A percentile compares a stretch with the other conserved stretches of the same genome.
These are phyloP conservation scores for Phytopythium mirpurense DNA, from an alignment of 352 stramenopile genomes.

Conservation along the genomic window DNA sequence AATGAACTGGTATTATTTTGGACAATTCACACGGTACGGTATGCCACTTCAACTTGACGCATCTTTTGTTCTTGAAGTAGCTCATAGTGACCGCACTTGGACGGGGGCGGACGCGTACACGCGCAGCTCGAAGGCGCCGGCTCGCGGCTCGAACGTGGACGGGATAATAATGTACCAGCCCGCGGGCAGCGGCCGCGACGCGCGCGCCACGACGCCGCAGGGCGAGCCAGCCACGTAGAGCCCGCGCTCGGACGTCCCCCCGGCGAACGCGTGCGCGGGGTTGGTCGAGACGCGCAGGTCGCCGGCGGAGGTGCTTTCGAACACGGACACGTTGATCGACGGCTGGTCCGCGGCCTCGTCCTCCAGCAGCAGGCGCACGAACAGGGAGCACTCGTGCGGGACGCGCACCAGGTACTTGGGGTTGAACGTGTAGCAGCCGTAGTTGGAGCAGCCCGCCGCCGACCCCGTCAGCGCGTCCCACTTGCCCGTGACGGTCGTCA, in stretches of 20 bases:
- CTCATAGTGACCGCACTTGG: conserved; percentile 29
- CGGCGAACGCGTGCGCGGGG: conserved; percentile 43
- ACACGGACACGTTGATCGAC: conserved; percentile 74
- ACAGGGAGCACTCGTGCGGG: conserved; percentile 38
- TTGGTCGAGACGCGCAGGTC: conserved; percentile 57
- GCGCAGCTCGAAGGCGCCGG: conserved; percentile 48
- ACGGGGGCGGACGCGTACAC: conserved; percentile 44
- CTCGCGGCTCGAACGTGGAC: conserved; percentile 69
- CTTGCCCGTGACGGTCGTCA: conserved; percentile 26
- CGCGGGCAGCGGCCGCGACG: conserved; percentile 20
- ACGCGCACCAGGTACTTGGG: conserved; percentile 70
- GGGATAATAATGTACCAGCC: conserved; percentile 74
- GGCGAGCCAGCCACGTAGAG: conserved; percentile 52
- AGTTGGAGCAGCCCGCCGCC: conserved; percentile 67
- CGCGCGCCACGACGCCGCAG: conserved; percentile 45
- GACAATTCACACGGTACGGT: not conserved
- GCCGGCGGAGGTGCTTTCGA: conserved; percentile 49
- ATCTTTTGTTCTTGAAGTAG: not conserved
- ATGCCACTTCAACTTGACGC: not conserved
- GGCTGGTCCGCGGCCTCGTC: conserved; percentile 15
- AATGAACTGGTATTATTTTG: not conserved
- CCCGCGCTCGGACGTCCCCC: conserved; percentile 38
- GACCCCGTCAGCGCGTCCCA: conserved; percentile 58
- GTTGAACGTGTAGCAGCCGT: conserved; percentile 81
- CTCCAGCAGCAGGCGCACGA: conserved; percentile 42